phyloP scores from a whole-genome alignment of 164 flowering plant genomes.

The Akebia trifoliata region DNA sequence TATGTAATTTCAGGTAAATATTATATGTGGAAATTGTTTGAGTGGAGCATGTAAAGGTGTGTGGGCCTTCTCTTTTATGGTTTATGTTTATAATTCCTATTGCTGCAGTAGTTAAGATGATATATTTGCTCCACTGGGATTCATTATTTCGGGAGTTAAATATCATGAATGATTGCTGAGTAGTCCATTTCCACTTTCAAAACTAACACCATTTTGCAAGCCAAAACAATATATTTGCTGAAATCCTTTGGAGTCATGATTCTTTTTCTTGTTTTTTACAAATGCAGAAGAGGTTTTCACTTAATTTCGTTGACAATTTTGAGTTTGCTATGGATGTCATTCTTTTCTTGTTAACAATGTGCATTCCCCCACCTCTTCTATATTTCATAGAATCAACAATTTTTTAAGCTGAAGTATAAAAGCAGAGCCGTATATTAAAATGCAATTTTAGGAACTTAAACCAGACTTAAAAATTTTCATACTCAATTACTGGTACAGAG shows the following conservation, averaged over 20 bases:
- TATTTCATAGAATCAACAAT: too few relatives aligned
- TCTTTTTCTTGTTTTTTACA: not conserved
- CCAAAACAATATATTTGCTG: not conserved
- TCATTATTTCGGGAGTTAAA: not conserved
- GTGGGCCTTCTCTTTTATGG: slow-evolving; percentile 17
- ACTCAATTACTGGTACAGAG: too few relatives aligned
- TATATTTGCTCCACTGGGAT: not conserved
- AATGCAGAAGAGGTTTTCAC: not conserved
- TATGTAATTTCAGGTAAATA: slow-evolving; percentile 60
- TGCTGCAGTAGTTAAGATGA: not conserved
- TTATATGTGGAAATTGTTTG: slow-evolving; percentile 72
- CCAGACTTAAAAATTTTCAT: too few relatives aligned
- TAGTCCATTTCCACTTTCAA: not conserved
- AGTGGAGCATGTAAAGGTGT: slow-evolving; percentile 70
- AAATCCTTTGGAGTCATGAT: not conserved
- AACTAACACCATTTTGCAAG: too few relatives aligned
- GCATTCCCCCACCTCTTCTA: too few relatives aligned
- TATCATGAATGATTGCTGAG: not conserved
- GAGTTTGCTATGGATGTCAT: not conserved
- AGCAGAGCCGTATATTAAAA: too few relatives aligned
- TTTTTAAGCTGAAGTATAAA: too few relatives aligned
- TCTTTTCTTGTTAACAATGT: too few relatives aligned
- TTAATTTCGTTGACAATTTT: not conserved
- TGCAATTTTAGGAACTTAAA: too few relatives aligned
- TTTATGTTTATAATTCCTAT: not conserved